phyloP scores from a whole-genome alignment of 2,329 filamentous ascomycete genomes.

The Paradendryphiella salina region DNA sequence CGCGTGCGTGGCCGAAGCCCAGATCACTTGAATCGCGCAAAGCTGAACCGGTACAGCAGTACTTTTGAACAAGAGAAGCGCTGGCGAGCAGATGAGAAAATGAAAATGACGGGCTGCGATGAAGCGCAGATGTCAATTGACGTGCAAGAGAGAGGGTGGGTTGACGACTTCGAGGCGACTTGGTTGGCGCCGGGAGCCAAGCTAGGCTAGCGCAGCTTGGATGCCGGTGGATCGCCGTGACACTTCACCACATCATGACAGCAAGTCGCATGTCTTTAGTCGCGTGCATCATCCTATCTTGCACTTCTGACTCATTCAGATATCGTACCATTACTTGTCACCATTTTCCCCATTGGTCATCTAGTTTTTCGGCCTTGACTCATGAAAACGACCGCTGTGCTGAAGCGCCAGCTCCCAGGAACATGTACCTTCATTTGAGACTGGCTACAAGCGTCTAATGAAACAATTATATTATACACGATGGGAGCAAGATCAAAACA shows the following conservation, averaged over 20 bases:
- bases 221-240: background rate
- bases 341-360: too few relatives aligned
- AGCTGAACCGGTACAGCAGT: constrained; percentile 9
- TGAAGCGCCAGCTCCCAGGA: too few relatives aligned
- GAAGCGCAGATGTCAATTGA: constrained; percentile 22
- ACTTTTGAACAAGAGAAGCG: constrained; percentile 3
- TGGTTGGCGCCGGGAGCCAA: constrained; percentile 9
- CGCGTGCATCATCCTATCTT: background rate
- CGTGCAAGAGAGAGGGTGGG: constrained; percentile 6
- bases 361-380: too few relatives aligned
- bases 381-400: too few relatives aligned
- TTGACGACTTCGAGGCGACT: constrained; percentile 10
- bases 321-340: too few relatives aligned
- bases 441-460: too few relatives aligned
- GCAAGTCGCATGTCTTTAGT: background rate
- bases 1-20: constrained; percentile 25
- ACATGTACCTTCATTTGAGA: too few relatives aligned
- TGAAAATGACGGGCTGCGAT: constrained; percentile 18
- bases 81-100: constrained; percentile 15
- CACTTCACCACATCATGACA: constrained; percentile 11
- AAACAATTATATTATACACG: too few relatives aligned
- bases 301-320: too few relatives aligned
- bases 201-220: constrained; percentile 10
- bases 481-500: too few relatives aligned
- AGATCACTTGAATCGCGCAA: constrained; percentile 13